phyloP scores from a whole-genome alignment of 2,329 filamentous ascomycete genomes.

The Fusarium zealandicum region DNA sequence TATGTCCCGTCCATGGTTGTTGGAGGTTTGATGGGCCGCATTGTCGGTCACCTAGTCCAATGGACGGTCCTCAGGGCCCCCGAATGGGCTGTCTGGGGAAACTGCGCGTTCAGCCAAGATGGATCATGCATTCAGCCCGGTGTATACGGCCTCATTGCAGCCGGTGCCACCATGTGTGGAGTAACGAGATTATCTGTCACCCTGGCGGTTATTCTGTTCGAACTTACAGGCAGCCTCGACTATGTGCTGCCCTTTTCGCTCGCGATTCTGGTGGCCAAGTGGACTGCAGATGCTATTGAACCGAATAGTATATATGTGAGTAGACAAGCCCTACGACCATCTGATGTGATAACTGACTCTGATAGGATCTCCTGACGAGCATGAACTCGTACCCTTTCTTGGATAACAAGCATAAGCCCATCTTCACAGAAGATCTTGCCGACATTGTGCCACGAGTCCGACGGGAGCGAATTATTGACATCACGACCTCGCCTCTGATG shows the following conservation, averaged over 20 bases:
- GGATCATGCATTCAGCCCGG: conserved; percentile 92
- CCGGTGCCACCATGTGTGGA: conserved; percentile 97
- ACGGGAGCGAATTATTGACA: conserved; percentile 83
- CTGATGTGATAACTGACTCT: conserved; percentile 17
- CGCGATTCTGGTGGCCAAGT: conserved; percentile 93
- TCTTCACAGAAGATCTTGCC: conserved; percentile 86
- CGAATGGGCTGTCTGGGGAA: conserved; percentile 74
- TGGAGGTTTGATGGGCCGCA: conserved; percentile 87
- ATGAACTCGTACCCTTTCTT: conserved; percentile 98
- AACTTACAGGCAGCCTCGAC: conserved; percentile 91
- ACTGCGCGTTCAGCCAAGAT: conserved; percentile 73
- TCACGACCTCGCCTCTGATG: conserved; percentile 81
- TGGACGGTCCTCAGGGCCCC: conserved; percentile 79
- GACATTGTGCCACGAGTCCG: conserved; percentile 84
- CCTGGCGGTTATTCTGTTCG: conserved; percentile 92
- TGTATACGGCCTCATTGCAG: conserved; percentile 94
- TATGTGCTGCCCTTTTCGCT: conserved; percentile 95
- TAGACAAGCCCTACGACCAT: conserved; percentile 8
- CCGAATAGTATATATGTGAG: conserved; percentile 89
- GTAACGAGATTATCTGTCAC: conserved; percentile 94
- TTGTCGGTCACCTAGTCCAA: conserved; percentile 86
- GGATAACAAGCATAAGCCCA: conserved; percentile 92
- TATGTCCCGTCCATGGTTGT: conserved; percentile 99
- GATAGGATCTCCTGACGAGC: conserved; percentile 84
- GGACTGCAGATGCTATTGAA: conserved; percentile 95